Conservation (phyloP, 345 rosid genomes). For the Bruguiera sexangula region DNA sequence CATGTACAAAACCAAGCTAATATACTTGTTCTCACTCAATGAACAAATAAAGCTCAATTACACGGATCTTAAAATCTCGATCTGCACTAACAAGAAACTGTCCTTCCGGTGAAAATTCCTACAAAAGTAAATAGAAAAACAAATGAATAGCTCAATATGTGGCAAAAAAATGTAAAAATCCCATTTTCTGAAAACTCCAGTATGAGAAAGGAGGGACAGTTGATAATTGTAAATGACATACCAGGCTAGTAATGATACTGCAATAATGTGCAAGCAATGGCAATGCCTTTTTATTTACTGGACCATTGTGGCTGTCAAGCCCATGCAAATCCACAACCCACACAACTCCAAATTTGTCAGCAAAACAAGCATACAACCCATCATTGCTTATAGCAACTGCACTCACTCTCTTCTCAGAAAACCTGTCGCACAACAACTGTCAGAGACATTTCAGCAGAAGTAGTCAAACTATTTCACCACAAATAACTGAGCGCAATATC, state of each 20-base stretch:
- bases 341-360: constrained; percentile 96
- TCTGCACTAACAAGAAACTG: constrained; percentile 70
- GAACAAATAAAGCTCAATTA: constrained; percentile 31
- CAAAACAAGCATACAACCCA: constrained; percentile 66
- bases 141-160: neutral
- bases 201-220: neutral
- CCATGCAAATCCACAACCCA: constrained; percentile 69
- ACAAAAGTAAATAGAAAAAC: constrained; percentile 19
- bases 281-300: constrained; percentile 52
- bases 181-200: neutral
- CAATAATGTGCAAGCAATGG: constrained; percentile 87
- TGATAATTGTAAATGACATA: constrained; percentile 21
- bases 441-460: constrained; percentile 1
- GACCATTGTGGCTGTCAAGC: constrained; percentile 32
- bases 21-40: constrained; percentile 9
- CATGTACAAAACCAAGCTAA: constrained; percentile 7
- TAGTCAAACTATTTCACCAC: neutral
- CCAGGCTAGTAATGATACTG: constrained; percentile 91
- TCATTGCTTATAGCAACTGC: constrained; percentile 72
- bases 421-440: constrained; percentile 35
- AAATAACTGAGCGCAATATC: neutral
- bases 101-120: constrained; percentile 94
- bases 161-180: neutral
- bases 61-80: constrained; percentile 90
- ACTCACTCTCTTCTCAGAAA: constrained; percentile 86